Base-by-base conservation (phyloP, 2,329 filamentous ascomycete species). In the Ophiostoma tasmaniense region DNA sequence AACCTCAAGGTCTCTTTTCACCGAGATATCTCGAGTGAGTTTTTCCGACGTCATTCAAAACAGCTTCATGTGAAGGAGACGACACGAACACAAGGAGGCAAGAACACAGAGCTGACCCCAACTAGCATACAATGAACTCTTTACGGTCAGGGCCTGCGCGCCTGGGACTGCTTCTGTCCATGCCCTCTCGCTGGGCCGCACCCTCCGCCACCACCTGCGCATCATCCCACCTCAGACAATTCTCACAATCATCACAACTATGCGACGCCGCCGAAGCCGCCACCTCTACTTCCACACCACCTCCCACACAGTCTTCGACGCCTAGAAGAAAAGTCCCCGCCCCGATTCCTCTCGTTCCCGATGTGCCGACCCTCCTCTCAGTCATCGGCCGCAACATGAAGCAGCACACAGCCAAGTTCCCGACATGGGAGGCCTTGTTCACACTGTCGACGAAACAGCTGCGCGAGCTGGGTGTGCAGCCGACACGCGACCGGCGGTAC, bases 351-450 rank as follows among this genome's bases (percentile, higher is more conserved):
- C 93, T 96, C 75, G 89, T 96, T 52, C 94, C 93, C 39, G 89
- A 97, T 77, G 87, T 92, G 55, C 77, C 84, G 74, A 95, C 93
- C 20, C 97, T 99, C 79, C 89, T 98, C 72, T 92, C 86, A 45
- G 84, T 97, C 70, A 97, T 98, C 79, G 95, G 95, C 74, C 93
- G 95, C 72, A 89, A 89, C 74, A 87, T 97, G 75, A 88, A 85
- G 75, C 87, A 90, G 76, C 92, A 97, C 81, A 86, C 90, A 66
- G 83, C 87, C 79, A 98, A 98, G 79, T 92, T 99, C 74, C 88
- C 91, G 2, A 89, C 90, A 13, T 98, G 95, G 95, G 90, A 95
- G 67, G 87, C 91, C 6, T 87, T 99, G 64, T 98, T 98, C 84
- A 89, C 89, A 64, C 83, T 95, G 72, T 89, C 87, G 28, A 92